A percentile compares a stretch with the other conserved stretches of the same genome.
Evolutionary conservation across 352 stramenopile species (phyloP).

Genomic region (Phytophthora rubi): DNA sequence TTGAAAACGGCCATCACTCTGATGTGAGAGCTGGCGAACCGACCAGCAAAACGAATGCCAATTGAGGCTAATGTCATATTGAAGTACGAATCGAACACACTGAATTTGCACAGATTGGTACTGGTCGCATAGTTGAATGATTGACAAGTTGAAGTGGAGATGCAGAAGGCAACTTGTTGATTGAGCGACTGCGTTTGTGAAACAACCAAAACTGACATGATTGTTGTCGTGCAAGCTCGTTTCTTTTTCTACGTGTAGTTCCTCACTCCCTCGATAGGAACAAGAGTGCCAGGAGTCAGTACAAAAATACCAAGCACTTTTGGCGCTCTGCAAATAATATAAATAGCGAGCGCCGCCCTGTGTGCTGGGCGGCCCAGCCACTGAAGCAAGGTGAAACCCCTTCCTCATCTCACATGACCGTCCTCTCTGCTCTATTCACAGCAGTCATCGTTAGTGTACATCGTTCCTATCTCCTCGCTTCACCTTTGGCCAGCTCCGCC

Average conservation of each 20-base stretch:
- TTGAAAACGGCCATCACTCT: slow-evolving; percentile 40
- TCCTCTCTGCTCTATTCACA: slow-evolving; percentile 19
- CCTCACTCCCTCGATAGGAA: neutral
- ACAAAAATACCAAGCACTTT: neutral
- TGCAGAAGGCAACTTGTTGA: slow-evolving; percentile 5
- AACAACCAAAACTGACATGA: neutral
- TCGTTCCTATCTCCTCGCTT: slow-evolving; percentile 12
- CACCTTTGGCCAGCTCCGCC: slow-evolving; percentile 6
- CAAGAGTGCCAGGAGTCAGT: neutral
- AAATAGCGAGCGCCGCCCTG: slow-evolving; percentile 22
- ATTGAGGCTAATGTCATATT: too few species aligned
- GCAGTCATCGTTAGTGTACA: slow-evolving; percentile 12
- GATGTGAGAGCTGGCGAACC: neutral
- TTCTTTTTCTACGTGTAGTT: neutral
- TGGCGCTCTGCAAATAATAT: neutral
- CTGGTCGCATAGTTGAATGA: neutral
- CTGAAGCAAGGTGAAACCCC: slow-evolving; percentile 27
- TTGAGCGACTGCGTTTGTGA: neutral
- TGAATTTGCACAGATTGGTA: neutral
- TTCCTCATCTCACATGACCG: slow-evolving; percentile 24
- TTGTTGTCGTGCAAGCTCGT: neutral
- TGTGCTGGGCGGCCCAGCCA: neutral
- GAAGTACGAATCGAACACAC: too few species aligned
- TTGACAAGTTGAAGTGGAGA: slow-evolving; percentile 36
- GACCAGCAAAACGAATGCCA: neutral